Evolutionary conservation across 345 rosid species (phyloP).

Genomic region (Toxicodendron radicans): DNA sequence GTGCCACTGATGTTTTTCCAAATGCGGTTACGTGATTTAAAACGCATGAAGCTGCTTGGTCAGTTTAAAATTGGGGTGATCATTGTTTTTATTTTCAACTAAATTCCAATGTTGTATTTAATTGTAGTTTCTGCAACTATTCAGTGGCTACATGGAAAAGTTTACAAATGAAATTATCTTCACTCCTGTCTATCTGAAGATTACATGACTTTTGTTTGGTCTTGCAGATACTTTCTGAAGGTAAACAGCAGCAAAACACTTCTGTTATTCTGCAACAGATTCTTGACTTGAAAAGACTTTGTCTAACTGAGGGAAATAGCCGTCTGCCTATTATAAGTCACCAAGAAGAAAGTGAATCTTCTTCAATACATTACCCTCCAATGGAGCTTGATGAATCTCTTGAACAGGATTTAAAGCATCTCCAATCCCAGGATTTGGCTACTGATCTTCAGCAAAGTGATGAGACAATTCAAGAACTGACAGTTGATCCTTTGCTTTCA

Average conservation of each 20-base stretch:
- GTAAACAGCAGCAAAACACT: conserved; percentile 31
- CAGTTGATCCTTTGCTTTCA: conserved; percentile 38
- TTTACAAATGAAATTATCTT: not conserved
- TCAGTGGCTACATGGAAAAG: not conserved
- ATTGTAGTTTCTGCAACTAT: not conserved
- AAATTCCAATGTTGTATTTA: not conserved
- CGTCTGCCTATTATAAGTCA: conserved; percentile 17
- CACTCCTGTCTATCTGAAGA: conserved; percentile 12
- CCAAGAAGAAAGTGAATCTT: conserved; percentile 29
- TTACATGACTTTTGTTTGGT: conserved; percentile 3
- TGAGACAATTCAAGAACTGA: conserved; percentile 34
- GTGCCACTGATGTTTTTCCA: not conserved
- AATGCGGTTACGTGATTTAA: not conserved
- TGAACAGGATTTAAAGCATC: conserved; percentile 21
- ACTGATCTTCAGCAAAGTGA: conserved; percentile 32
- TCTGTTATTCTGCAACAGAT: conserved; percentile 65
- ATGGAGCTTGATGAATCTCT: conserved; percentile 26
- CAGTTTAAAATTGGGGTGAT: not conserved
- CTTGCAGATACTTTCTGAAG: conserved; percentile 33
- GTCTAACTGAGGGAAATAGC: conserved; percentile 38
- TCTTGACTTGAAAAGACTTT: conserved; percentile 64
- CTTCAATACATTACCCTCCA: conserved; percentile 15
- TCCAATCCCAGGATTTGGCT: conserved; percentile 24
- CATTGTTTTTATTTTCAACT: not conserved
- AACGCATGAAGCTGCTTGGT: not conserved